phyloP scores from a whole-genome alignment of 2,329 filamentous ascomycete species.

The Ophiostoma quercus region DNA sequence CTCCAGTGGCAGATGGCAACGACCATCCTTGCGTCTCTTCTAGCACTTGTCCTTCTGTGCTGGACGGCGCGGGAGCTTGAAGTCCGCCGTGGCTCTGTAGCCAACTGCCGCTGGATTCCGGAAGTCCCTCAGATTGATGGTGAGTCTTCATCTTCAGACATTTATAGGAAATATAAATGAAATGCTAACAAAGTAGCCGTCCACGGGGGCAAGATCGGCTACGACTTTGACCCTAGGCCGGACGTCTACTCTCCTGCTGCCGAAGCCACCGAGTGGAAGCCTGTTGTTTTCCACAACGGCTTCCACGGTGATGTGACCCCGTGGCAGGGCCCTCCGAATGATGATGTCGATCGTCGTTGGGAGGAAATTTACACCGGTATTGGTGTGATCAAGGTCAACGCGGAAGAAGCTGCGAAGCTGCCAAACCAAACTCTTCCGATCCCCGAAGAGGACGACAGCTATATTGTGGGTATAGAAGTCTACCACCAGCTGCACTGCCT shows the following conservation, averaged over 20 bases:
- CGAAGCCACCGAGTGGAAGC: conserved; percentile 11
- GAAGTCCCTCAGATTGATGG: not conserved
- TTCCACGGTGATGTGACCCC: conserved; percentile 15
- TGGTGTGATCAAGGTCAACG: not conserved
- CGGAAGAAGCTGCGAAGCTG: not conserved
- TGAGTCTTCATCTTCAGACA: not conserved
- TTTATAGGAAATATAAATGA: not conserved
- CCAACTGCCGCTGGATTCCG: not conserved
- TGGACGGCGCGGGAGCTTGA: conserved; percentile 9
- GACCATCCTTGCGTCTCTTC: not conserved
- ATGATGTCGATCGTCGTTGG: conserved; percentile 13
- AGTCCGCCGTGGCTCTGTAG: conserved; percentile 3
- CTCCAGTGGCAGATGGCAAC: conserved; percentile 5
- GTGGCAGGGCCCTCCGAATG: conserved; percentile 11
- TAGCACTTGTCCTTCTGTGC: not conserved
- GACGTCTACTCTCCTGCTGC: conserved; percentile 16
- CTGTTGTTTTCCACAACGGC: conserved; percentile 15
- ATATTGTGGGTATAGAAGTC: conserved; percentile 10
- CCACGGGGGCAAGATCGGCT: not conserved
- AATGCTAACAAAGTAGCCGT: not conserved
- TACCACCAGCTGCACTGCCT: conserved; percentile 17
- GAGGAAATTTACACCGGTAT: not conserved
- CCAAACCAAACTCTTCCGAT: not conserved
- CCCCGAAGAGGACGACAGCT: not conserved
- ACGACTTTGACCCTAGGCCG: conserved; percentile 9